Conservation (phyloP, 768 basidiomycete species). For the Leccinum ochraceum region DNA sequence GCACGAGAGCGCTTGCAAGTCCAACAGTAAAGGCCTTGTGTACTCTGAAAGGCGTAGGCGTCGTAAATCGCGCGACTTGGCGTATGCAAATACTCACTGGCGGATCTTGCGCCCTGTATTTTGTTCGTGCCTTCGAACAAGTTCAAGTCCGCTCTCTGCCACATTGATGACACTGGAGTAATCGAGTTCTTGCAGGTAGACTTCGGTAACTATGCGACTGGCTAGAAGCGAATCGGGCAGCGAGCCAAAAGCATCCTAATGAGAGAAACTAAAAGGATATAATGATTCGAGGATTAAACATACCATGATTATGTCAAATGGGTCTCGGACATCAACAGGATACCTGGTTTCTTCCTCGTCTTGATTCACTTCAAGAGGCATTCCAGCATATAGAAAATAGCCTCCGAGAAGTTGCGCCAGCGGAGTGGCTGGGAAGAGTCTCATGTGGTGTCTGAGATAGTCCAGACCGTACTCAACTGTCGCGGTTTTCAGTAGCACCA, state of each 20-base stretch:
- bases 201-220: conserved; percentile 61
- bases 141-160: conserved; percentile 68
- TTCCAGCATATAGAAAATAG: conserved; percentile 65
- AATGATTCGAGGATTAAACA: conserved; percentile 21
- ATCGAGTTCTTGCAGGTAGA: conserved; percentile 70
- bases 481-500: conserved; percentile 4
- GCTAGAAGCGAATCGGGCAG: conserved; percentile 63
- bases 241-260: conserved; percentile 54
- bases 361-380: conserved; percentile 43
- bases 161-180: conserved; percentile 70
- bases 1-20: conserved; percentile 76
- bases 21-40: conserved; percentile 7
- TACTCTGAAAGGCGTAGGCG: conserved; percentile 43
- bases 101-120: conserved; percentile 56
- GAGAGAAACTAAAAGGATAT: conserved; percentile 10
- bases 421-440: conserved; percentile 61
- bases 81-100: conserved; percentile 39
- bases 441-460: conserved; percentile 59
- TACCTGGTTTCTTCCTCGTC: conserved; percentile 21
- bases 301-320: conserved; percentile 65
- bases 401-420: conserved; percentile 60
- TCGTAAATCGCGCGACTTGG: not conserved
- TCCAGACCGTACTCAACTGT: conserved; percentile 63
- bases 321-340: conserved; percentile 44
- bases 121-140: conserved; percentile 53